Percentiles rank a stretch among this genome's conserved stretches.
These are phyloP conservation scores for Pachysandra terminalis DNA, from an alignment of 164 flowering plant genomes.

Conservation along the genomic window DNA sequence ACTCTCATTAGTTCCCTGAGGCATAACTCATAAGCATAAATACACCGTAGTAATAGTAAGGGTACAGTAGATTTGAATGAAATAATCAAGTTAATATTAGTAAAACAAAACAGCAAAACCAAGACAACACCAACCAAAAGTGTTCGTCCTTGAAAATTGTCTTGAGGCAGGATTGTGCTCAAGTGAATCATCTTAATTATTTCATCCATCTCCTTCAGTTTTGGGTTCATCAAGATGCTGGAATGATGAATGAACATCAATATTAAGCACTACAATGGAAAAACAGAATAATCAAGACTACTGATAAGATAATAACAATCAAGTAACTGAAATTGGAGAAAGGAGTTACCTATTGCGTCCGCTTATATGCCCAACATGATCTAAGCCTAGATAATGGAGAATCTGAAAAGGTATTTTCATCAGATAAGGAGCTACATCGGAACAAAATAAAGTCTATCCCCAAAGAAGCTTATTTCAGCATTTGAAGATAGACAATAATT, in stretches of 20 bases:
- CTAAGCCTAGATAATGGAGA: constrained; percentile 97
- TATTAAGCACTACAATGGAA: not conserved
- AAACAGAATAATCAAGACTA: constrained; percentile 3
- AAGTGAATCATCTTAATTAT: constrained; percentile 64
- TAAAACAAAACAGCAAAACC: constrained; percentile 13
- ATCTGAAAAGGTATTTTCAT: constrained; percentile 51
- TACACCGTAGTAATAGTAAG: not conserved
- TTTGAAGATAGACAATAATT: too few species aligned
- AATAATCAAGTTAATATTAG: not conserved
- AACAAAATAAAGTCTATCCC: too few species aligned
- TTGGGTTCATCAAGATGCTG: constrained; percentile 77
- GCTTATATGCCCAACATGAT: constrained; percentile 97
- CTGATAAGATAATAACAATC: not conserved
- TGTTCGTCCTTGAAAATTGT: constrained; percentile 33
- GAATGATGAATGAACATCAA: constrained; percentile 14
- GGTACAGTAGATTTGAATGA: not conserved
- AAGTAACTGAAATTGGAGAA: constrained; percentile 4
- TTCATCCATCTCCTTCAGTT: constrained; percentile 93
- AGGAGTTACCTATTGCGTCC: constrained; percentile 73
- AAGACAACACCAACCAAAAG: constrained; percentile 73
- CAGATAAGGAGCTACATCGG: constrained; percentile 1
- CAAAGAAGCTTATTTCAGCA: too few species aligned
- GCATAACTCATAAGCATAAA: not conserved
- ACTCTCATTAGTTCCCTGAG: not conserved
- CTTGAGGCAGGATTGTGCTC: constrained; percentile 26